These are phyloP conservation scores for Talaromyces marneffei DNA, from an alignment of 2,329 filamentous ascomycete species.

Conservation along the genomic window DNA sequence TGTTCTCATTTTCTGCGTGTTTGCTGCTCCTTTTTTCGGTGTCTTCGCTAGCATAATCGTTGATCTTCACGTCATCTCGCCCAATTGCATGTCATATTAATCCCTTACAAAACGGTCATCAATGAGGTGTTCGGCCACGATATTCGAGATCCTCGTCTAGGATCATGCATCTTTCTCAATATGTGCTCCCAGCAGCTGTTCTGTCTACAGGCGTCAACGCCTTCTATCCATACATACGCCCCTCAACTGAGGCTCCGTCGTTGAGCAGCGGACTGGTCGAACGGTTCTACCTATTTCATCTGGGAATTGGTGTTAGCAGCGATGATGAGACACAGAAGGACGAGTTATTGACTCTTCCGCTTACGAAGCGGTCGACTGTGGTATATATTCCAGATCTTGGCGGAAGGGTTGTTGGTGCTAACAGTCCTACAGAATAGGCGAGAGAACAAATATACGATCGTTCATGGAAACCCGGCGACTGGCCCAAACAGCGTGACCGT, in stretches of 20 bases:
- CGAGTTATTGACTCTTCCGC: constrained; percentile 28
- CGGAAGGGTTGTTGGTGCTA: not conserved
- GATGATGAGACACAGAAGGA: constrained; percentile 11
- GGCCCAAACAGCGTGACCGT: constrained; percentile 46
- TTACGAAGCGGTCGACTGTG: constrained; percentile 30
- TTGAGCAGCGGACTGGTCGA: constrained; percentile 19
- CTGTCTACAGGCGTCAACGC: constrained; percentile 34
- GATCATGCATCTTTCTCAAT: constrained; percentile 37
- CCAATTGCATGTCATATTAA: constrained; percentile 2
- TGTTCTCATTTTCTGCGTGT: not conserved
- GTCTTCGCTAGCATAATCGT: not conserved
- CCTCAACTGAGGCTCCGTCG: constrained; percentile 17
- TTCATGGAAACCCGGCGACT: constrained; percentile 35
- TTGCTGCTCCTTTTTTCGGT: not conserved
- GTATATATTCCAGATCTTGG: constrained; percentile 11
- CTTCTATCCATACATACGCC: constrained; percentile 39
- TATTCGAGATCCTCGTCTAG: constrained; percentile 14
- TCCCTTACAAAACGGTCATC: constrained; percentile 22
- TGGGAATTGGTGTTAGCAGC: constrained; percentile 18
- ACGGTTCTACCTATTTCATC: constrained; percentile 31
- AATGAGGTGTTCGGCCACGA: constrained; percentile 27
- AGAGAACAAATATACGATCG: constrained; percentile 45
- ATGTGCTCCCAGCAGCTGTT: constrained; percentile 26
- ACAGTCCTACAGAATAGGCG: constrained; percentile 30
- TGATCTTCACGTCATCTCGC: not conserved